These are phyloP conservation scores for Talaromyces stipitatus DNA, from an alignment of 495 filamentous ascomycete genomes.

Conservation along the genomic window DNA sequence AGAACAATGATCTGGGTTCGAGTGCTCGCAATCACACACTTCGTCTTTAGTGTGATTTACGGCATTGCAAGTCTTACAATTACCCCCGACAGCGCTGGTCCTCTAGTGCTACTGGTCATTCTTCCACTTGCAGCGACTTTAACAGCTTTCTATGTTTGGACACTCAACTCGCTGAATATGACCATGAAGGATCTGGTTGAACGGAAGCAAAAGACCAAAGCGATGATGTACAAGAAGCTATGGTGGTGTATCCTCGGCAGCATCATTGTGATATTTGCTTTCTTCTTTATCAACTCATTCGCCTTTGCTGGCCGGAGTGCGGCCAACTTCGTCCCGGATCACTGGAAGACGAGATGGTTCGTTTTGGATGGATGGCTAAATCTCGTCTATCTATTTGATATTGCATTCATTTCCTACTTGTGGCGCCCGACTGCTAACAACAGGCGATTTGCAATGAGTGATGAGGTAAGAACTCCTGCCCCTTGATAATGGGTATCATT, in stretches of 20 bases:
- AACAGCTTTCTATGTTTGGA: constrained; percentile 99
- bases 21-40: constrained; percentile 84
- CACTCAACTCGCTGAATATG: constrained; percentile 84
- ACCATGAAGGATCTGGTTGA: constrained; percentile 95
- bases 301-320: constrained; percentile 76
- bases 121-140: constrained; percentile 86
- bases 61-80: constrained; percentile 83
- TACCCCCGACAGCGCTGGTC: constrained; percentile 65
- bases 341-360: constrained; percentile 97
- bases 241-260: constrained; percentile 95
- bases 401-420: constrained; percentile 88
- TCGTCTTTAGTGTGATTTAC: constrained; percentile 91
- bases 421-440: constrained; percentile 98
- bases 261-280: constrained; percentile 92
- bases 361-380: constrained; percentile 97
- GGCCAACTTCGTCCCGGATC: constrained; percentile 83
- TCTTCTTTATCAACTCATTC: constrained; percentile 94
- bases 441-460: constrained; percentile 95
- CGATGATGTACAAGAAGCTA: constrained; percentile 93
- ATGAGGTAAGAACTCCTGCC: constrained; percentile 55
- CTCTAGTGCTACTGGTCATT: constrained; percentile 90
- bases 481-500: neutral
- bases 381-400: constrained; percentile 87
- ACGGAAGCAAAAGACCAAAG: constrained; percentile 89
- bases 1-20: constrained; percentile 91